Base-by-base conservation (phyloP, 306 rosid species). In the Fragaria vesca region DNA sequence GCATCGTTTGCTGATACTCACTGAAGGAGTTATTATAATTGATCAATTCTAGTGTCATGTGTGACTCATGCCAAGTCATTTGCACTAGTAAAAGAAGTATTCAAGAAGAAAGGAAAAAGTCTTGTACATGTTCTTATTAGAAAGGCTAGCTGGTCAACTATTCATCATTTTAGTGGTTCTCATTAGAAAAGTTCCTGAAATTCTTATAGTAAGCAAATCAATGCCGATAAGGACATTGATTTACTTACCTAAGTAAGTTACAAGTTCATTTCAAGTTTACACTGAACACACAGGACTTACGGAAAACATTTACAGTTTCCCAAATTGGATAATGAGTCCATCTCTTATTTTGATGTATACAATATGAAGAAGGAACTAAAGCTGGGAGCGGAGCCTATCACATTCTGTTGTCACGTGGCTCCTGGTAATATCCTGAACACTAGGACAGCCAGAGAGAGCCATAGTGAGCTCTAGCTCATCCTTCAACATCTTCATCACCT, bases 371-470 rank as follows among this genome's bases (percentile, higher is more conserved):
- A 47, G 20, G 47, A 65, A 54, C 74, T 78, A 86, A 34, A 90
- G 94, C 92, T 79, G 79, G 4, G 89, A 81, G 8, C 43, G 84
- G 43, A 73, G 71, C 48, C 66, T 55, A 2, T 90, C 87, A 42
- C 3, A 34, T 15, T 71, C 73, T 42, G 90, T 86, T 75, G 68
- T 86, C 47, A 90, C 88, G 70, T 79, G 95, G 66, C 73, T 71
- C 72, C 92, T 85, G 6, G 89, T 80, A 57, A 88, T 86, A 28
- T 85, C 86, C 57, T 82, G 73, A 4, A 90, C 51, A 58, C 40
- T 66, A 34, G 85, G 81, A 75, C 91, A 85, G 38, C 95, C 92
- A 38, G 91, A 80, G 28, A 86, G 85, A 43, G 89, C 81, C 89
- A 88, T 86, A 4, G 88, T 82, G 50, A 87, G 87, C 82, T 85